phyloP scores from a whole-genome alignment of 2,329 filamentous ascomycete genomes.

The Monilinia fructigena region DNA sequence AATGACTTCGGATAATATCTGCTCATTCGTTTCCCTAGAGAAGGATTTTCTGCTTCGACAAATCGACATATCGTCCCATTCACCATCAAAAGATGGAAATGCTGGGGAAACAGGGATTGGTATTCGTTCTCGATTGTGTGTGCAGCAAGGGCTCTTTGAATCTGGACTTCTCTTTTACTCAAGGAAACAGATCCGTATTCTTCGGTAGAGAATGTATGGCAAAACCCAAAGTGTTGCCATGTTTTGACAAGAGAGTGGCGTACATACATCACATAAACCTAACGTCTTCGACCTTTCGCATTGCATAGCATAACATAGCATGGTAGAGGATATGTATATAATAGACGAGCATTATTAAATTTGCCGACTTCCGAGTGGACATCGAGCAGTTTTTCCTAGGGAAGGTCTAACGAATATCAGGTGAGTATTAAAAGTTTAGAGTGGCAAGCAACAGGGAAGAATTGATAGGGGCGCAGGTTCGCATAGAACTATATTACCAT shows the following conservation, averaged over 20 bases:
- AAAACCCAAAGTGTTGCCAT: no score
- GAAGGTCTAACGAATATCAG: slow-evolving; percentile 17
- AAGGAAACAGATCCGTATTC: background rate
- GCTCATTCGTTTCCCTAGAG: background rate
- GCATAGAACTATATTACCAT: no score
- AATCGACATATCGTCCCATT: background rate
- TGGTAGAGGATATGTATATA: background rate
- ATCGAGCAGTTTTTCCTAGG: background rate
- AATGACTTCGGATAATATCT: background rate
- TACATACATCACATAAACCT: slow-evolving; percentile 22
- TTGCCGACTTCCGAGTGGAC: slow-evolving; percentile 21
- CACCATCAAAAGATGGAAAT: slow-evolving; percentile 6
- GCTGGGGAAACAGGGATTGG: slow-evolving; percentile 21
- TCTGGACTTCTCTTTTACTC: background rate
- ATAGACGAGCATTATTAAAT: slow-evolving; percentile 1
- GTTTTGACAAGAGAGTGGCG: slow-evolving; percentile 18
- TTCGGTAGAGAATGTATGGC: slow-evolving; percentile 2
- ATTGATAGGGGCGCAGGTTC: no score
- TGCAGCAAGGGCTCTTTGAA: background rate
- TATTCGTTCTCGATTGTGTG: background rate
- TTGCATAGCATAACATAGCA: slow-evolving; percentile 10
- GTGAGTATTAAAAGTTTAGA: background rate
- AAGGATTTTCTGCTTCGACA: background rate
- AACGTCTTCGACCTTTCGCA: slow-evolving; percentile 31
- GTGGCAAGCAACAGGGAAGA: background rate